phyloP scores from a whole-genome alignment of 2,329 filamentous ascomycete genomes.

The Penicillium sp. region DNA sequence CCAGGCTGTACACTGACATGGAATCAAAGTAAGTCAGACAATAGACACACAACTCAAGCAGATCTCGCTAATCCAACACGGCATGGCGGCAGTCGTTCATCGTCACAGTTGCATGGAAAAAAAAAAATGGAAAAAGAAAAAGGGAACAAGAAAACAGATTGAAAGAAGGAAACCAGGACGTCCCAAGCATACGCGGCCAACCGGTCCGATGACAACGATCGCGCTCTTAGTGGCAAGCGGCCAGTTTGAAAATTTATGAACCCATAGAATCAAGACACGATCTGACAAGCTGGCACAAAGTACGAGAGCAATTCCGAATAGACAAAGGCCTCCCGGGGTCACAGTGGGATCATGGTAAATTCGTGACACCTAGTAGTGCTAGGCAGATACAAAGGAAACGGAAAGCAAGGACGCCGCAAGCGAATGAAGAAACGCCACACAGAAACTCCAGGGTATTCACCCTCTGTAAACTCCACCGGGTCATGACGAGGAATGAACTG shows the following conservation, averaged over 20 bases:
- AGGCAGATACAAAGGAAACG: constrained; percentile 22
- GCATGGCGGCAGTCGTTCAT: constrained; percentile 16
- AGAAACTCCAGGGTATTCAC: constrained; percentile 19
- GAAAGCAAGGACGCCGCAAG: constrained; percentile 9
- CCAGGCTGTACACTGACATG: constrained; percentile 11
- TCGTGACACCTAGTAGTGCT: constrained; percentile 20
- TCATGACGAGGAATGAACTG: constrained; percentile 15
- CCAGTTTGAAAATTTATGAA: background rate
- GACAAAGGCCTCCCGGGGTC: background rate
- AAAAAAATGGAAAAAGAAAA: constrained; percentile 11
- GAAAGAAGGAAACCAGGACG: background rate
- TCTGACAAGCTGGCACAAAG: background rate
- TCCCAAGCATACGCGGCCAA: background rate
- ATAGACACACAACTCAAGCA: constrained; percentile 16
- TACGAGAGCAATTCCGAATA: background rate
- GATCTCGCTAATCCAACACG: constrained; percentile 19
- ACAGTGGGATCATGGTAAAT: constrained; percentile 20
- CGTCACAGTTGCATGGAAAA: constrained; percentile 9
- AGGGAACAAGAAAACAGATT: constrained; percentile 5
- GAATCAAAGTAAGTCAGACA: constrained; percentile 15
- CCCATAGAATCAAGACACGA: background rate
- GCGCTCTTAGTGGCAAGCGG: background rate
- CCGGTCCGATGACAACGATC: constrained; percentile 5
- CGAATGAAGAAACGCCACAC: constrained; percentile 18
- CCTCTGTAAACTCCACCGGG: constrained; percentile 21